phyloP scores from a whole-genome alignment of 345 rosid genomes.

The Gossypium bickii region DNA sequence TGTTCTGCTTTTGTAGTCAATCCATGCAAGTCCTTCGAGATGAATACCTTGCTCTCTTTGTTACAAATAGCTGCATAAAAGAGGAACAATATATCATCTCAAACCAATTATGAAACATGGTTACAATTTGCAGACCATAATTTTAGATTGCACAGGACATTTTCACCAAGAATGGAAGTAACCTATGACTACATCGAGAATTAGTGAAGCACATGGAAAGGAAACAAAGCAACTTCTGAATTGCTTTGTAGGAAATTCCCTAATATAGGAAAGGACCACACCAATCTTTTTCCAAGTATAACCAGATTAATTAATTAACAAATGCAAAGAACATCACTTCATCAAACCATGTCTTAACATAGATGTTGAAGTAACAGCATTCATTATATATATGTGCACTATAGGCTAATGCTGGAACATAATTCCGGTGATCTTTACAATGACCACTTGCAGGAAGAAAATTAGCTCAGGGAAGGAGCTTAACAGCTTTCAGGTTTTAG shows the following conservation, averaged over 20 bases:
- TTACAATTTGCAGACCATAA: not conserved
- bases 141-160: not conserved
- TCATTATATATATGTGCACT: not conserved
- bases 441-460: not conserved
- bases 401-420: not conserved
- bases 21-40: constrained; percentile 64
- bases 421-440: not conserved
- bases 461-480: not conserved
- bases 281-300: not conserved
- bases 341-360: not conserved
- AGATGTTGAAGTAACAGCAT: not conserved
- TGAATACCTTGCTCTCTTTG: constrained; percentile 74
- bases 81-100: not conserved
- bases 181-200: not conserved
- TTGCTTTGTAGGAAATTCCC: not conserved
- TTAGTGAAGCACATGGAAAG: not conserved
- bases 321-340: not conserved
- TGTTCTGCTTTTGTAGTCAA: constrained; percentile 63
- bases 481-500: not conserved
- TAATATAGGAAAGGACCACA: constrained; percentile 1
- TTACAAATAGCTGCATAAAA: constrained; percentile 70
- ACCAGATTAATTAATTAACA: not conserved
- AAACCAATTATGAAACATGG: not conserved
- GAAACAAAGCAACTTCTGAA: constrained; percentile 5
- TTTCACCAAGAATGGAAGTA: not conserved